Base-by-base conservation (phyloP, 805 yeast genomes). In the Candida cerambycidarum region DNA sequence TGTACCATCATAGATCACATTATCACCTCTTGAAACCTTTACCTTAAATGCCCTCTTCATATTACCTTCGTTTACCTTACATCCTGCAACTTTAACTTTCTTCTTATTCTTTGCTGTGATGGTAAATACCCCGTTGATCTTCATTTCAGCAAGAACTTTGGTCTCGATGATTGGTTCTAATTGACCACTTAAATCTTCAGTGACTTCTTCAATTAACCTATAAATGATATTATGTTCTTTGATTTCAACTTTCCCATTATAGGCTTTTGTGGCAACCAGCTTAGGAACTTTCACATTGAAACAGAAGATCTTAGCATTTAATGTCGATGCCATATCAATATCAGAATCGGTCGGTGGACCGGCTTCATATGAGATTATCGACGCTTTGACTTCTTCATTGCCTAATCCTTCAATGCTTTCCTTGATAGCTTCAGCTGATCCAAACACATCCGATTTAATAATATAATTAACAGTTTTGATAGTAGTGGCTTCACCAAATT, bases 381-480 rank as follows among this genome's bases (percentile, higher is more conserved):
- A 63, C 3, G 89, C 78, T 46, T 72, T 69, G 5, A 92, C 92
- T 56, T 87, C 95, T 1, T 85, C 86, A 59, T 92, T 90, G 5
- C 97, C 97, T n/a, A 93, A 65, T 10, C 82, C 82, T 45, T 75
- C 73, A 37, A 93, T 79, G 52, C 92, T 81, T 59, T 90, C 97
- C 29, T 70, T 75, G 25, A 93, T 85, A 1, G 99, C 99, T 59
- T 93, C 99, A 0, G 87, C 85, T 0, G 98, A 90, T 0, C 99
- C 99, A 52, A 83, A 82, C 1, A 92, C 97, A 64, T 93, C 99
- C 0, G 96, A 86, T 58, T 87, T 89, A 27, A 93, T 71, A 19
- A 93, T 82, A 50, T 83, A 89, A 23, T 80, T 79, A 10, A 64
- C 65, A 40, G 61, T 41, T 25, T 49, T 42, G 32, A 41, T 39